A percentile compares a stretch with the other conserved stretches of the same genome.
phyloP scores from a whole-genome alignment of 768 basidiomycete species.

The Gymnopilus dilepis region DNA sequence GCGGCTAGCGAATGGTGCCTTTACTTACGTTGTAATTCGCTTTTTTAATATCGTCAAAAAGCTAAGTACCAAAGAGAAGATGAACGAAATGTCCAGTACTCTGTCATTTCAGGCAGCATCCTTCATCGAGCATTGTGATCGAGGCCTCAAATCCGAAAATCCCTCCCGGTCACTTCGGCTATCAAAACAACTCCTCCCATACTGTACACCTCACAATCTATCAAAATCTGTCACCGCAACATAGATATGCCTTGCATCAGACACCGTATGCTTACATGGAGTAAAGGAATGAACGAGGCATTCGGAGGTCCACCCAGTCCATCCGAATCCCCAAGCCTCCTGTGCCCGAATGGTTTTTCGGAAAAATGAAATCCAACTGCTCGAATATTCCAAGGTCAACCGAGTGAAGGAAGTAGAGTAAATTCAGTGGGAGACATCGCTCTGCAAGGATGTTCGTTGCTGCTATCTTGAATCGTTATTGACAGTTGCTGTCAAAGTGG shows the following conservation, averaged over 20 bases:
- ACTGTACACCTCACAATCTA: neutral
- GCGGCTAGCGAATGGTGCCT: too few relatives aligned
- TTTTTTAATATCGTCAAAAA: too few relatives aligned
- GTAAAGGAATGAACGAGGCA: neutral
- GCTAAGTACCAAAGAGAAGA: too few relatives aligned
- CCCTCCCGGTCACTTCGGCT: neutral
- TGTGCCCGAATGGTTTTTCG: neutral
- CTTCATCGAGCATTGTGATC: too few relatives aligned
- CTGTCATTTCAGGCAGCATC: too few relatives aligned
- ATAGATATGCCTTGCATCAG: conserved; percentile 2
- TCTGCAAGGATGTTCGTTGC: neutral
- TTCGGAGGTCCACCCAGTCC: neutral
- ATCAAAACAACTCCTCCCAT: neutral
- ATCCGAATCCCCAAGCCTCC: neutral
- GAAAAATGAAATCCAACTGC: neutral
- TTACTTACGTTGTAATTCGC: too few relatives aligned
- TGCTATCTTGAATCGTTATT: neutral
- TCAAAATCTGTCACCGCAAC: neutral
- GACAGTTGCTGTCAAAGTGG: neutral
- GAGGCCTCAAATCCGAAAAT: neutral
- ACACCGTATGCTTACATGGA: neutral
- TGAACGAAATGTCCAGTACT: too few relatives aligned
- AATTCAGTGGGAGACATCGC: too few relatives aligned
- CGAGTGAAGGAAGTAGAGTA: too few relatives aligned
- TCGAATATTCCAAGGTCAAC: too few relatives aligned